Evolutionary conservation across 371 early-diverging fungal genomes (phyloP).

Genomic region (Mortierella sp.): DNA sequence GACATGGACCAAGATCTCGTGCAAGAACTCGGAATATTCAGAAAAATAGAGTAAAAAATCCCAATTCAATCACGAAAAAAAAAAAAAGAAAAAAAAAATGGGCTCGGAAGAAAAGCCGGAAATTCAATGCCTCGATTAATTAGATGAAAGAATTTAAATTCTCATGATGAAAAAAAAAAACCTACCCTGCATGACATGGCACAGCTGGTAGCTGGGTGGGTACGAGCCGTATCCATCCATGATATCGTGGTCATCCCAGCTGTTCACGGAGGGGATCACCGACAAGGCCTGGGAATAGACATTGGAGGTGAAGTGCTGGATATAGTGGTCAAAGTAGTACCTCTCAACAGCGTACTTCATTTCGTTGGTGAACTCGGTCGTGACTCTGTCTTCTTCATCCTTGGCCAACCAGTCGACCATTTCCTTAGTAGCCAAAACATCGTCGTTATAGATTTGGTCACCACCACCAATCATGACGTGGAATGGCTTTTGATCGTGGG

Average conservation of each 20-base stretch:
- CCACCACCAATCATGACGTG: slow-evolving; percentile 89
- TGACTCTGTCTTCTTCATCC: slow-evolving; percentile 56
- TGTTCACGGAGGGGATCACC: slow-evolving; percentile 82
- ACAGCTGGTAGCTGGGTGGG: slow-evolving; percentile 80
- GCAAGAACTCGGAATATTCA: not conserved
- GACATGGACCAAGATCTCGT: not conserved
- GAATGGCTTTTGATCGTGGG: slow-evolving; percentile 75
- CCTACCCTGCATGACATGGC: slow-evolving; percentile 68
- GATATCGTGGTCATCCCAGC: slow-evolving; percentile 89
- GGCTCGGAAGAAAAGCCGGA: slow-evolving; percentile 2
- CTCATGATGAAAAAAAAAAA: not conserved
- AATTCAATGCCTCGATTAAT: too few species aligned
- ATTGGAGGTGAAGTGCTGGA: slow-evolving; percentile 74
- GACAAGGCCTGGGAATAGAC: slow-evolving; percentile 76
- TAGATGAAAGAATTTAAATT: too few species aligned
- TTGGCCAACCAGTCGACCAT: slow-evolving; percentile 74
- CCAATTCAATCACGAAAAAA: not conserved
- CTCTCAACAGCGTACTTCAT: slow-evolving; percentile 73
- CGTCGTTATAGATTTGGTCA: slow-evolving; percentile 88
- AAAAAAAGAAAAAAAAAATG: not conserved
- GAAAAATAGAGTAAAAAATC: not conserved
- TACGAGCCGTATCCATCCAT: slow-evolving; percentile 89
- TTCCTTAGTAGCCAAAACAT: slow-evolving; percentile 62
- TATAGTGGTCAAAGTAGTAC: slow-evolving; percentile 85
- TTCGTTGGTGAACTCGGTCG: slow-evolving; percentile 64